Base-by-base conservation (phyloP, 179 eudicot species). In the Sideroxylon spinosum region DNA sequence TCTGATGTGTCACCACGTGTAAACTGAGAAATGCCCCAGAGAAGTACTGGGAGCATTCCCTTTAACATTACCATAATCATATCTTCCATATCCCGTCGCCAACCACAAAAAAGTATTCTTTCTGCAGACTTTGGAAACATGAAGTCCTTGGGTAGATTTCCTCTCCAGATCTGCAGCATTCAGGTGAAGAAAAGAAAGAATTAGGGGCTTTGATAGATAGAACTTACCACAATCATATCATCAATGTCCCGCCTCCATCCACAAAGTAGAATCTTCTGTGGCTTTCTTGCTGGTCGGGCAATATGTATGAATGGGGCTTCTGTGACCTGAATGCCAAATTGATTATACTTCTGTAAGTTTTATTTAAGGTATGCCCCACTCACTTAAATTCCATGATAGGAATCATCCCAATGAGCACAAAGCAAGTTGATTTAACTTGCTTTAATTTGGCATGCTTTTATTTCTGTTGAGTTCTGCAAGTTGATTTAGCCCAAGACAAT, bases 221-320 rank as follows among this genome's bases (percentile, higher is more conserved):
- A 78, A 80, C 91, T 84, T 82, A 88, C 91, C 88, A 86, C 91
- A 86, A 88, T 86, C 91, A 88, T 86, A 85, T 88, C 91, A 88
- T 88, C 91, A 86, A 88, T 83, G 88, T 88, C 91, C 79, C 88
- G 81, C 80, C 91, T 85, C 89, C 89, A 86, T 86, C 91, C 91
- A 88, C 85, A 86, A 81, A 88, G 88, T 86, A 88, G 89, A 86
- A 88, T 88, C 91, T 88, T 88, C 91, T 88, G 91, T 73, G 91
- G 84, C 91, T 78, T 83, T 85, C 86, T 88, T 86, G 85, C 85
- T 81, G 86, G 85, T 83, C 85, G 89, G 81, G 80, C 60, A 78
- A 88, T 80, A 84, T 85, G 81, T 68, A 81, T 79, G 86, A 85
- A 82, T 81, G 86, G 81, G 80, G 88, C 91, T 75, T 86, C 91